Conservation (phyloP, 2,329 filamentous ascomycete species). For the Colletotrichum ledebouriae region DNA sequence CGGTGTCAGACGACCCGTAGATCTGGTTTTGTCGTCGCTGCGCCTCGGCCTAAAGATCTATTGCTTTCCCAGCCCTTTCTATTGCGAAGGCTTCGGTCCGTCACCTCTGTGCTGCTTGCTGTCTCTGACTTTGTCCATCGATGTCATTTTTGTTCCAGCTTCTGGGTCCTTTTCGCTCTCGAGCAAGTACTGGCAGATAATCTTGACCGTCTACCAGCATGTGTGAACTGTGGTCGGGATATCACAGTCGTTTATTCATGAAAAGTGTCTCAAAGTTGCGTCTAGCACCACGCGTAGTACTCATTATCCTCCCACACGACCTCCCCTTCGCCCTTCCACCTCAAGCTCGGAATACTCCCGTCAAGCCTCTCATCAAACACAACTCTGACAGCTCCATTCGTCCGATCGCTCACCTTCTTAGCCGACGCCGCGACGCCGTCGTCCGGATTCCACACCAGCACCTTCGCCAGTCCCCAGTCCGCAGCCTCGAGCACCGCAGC, state of each 20-base stretch:
- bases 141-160: too few species aligned
- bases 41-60: too few species aligned
- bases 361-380: constrained; percentile 50
- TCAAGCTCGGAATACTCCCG: constrained; percentile 50
- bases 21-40: too few species aligned
- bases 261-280: neutral
- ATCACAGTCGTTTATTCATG: constrained; percentile 10
- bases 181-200: too few species aligned
- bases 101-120: too few species aligned
- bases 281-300: constrained; percentile 48
- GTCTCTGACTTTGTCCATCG: too few species aligned
- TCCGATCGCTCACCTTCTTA: constrained; percentile 54
- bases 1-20: too few species aligned
- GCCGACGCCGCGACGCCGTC: constrained; percentile 48
- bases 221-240: neutral
- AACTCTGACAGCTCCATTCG: constrained; percentile 49
- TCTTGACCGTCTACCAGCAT: neutral
- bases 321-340: constrained; percentile 51
- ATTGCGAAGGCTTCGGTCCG: too few species aligned
- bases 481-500: constrained; percentile 52
- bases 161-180: too few species aligned
- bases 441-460: constrained; percentile 55
- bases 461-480: constrained; percentile 49
- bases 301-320: constrained; percentile 49
- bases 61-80: too few species aligned